Evolutionary conservation across 441 rosid species (phyloP).

Genomic region (Breynia disticha): DNA sequence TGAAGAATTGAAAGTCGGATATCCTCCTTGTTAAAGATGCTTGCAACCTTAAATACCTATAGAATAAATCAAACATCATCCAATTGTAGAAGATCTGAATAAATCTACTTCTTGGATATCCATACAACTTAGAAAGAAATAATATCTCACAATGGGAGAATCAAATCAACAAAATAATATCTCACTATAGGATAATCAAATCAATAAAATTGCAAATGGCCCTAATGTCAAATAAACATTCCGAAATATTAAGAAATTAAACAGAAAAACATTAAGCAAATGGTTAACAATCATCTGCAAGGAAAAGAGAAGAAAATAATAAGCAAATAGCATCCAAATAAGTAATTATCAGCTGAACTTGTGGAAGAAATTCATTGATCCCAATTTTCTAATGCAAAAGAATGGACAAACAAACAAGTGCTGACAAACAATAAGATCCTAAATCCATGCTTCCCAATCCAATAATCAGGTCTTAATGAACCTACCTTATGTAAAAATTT

Average conservation of each 20-base stretch:
- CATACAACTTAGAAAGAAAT: not conserved
- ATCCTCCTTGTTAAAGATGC: slow-evolving; percentile 36
- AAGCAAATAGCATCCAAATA: not conserved
- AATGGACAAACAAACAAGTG: not conserved
- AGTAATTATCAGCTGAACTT: not conserved
- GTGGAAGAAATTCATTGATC: not conserved
- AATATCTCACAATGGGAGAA: not conserved
- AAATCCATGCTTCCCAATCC: not conserved
- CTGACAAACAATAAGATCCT: not conserved
- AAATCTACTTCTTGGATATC: slow-evolving; percentile 1
- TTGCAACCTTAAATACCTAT: slow-evolving; percentile 63
- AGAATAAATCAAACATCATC: slow-evolving; percentile 11
- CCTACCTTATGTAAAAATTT: slow-evolving; percentile 81
- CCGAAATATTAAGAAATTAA: not conserved
- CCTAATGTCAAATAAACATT: not conserved
- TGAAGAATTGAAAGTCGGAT: slow-evolving; percentile 63
- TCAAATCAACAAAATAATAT: not conserved
- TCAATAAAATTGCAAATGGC: not conserved
- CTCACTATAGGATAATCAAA: not conserved
- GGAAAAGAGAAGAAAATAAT: not conserved
- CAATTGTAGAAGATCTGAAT: slow-evolving; percentile 5
- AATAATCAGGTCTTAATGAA: slow-evolving; percentile 10
- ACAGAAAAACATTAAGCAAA: not conserved
- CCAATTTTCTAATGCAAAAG: not conserved
- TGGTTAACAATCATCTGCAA: not conserved